Conservation (phyloP, 2,329 filamentous ascomycete genomes). For the Tolypocladium album region DNA sequence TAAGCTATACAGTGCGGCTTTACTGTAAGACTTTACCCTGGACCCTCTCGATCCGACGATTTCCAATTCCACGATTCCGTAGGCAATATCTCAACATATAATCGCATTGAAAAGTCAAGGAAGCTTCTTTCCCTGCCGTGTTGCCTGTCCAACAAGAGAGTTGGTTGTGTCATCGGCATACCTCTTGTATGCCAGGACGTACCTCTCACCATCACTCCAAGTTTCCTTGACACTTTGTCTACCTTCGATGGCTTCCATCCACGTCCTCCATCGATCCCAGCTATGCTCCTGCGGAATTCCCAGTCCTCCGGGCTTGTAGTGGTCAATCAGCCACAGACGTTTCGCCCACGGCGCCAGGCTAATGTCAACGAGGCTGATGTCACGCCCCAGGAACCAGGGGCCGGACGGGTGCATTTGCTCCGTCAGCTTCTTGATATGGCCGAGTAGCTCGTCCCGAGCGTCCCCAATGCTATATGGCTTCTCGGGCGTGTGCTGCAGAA, state of each 20-base stretch:
- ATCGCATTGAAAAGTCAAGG: slow-evolving; percentile 23
- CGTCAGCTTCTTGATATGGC: slow-evolving; percentile 47
- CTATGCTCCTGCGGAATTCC: slow-evolving; percentile 45
- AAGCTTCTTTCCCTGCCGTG: slow-evolving; percentile 49
- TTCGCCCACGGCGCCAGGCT: slow-evolving; percentile 64
- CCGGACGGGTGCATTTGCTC: slow-evolving; percentile 44
- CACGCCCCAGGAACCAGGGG: slow-evolving; percentile 57
- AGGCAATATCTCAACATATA: background rate
- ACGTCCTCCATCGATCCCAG: slow-evolving; percentile 57
- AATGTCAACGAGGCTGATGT: slow-evolving; percentile 59
- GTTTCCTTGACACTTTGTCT: slow-evolving; percentile 57
- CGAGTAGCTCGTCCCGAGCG: slow-evolving; percentile 46
- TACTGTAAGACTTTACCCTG: background rate
- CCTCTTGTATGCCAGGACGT: slow-evolving; percentile 56
- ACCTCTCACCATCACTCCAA: slow-evolving; percentile 55
- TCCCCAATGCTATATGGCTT: slow-evolving; percentile 39
- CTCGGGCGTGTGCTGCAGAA: slow-evolving; percentile 42
- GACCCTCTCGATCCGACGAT: background rate
- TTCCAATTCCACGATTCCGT: background rate
- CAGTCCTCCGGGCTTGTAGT: slow-evolving; percentile 53
- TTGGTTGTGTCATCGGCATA: slow-evolving; percentile 57
- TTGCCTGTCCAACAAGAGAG: slow-evolving; percentile 51
- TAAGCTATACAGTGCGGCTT: background rate
- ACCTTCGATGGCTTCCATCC: slow-evolving; percentile 47
- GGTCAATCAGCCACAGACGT: slow-evolving; percentile 62